Base-by-base conservation (phyloP, 345 rosid genomes). In the Brassica carinata region DNA sequence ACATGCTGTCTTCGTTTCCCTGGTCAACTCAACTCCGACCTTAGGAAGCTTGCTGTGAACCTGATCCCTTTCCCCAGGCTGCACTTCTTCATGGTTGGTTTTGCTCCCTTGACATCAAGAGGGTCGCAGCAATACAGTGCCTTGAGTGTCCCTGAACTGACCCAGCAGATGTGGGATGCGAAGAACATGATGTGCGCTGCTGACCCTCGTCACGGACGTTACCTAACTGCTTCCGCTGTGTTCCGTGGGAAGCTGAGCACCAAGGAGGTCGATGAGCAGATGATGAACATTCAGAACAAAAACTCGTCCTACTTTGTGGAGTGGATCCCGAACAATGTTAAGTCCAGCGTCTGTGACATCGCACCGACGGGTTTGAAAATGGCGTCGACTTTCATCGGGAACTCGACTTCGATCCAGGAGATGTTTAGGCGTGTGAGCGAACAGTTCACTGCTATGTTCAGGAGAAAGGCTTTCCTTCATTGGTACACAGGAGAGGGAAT, bases 101-200 rank as follows among this genome's bases (percentile, higher is more conserved):
- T 83, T 0, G 85, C 85, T 29, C 85, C 85, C 8, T 74, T 83
- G 74, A 83, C 85, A 48, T 83, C 85, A 7, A 79, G 85, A 78
- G 85, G 85, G 4, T 83, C 85, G 51, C 85, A 83, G 5, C 85
- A 83, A 7, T 83, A 83, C 85, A 79, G 83, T 58, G 80, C 85
- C 71, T 67, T 83, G 77, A 78, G 83, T 59, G 85, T 83, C 18
- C 85, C 85, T 71, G 85, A 83, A 61, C 64, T 83, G 2, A 83
- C 85, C 23, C 85, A 83, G 36, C 85, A 83, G 62, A 83, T 83
- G 85, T 83, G 85, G 85, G 85, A 83, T 79, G 83, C 85, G 0
- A 83, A 83, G 82, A 83, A 83, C 83, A 83, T 83, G 85, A 83
- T 83, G 85, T 83, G 85, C 11, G 85, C 85, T 40, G 85, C 85